phyloP scores from a whole-genome alignment of 306 rosid genomes.

The cucumber (Cucumis sativus) region Cucumber_9930_V3 NC_026659.2:478001-478500 shows the following conservation, averaged over 20 bases:
- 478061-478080: slow-evolving; percentile 23
- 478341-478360: background rate
- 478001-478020: slow-evolving; percentile 1
- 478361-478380: background rate
- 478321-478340: background rate
- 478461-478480: background rate
- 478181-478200: background rate
- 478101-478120: slow-evolving; percentile 18
- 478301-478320: slow-evolving; percentile 75
- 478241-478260: slow-evolving; percentile 43
- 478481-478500: background rate
- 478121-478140: background rate
- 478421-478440: background rate
- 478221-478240: slow-evolving; percentile 33
- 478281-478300: slow-evolving; percentile 87
- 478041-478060: slow-evolving; percentile 24
- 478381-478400: background rate
- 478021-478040: slow-evolving; percentile 55
- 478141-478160: background rate
- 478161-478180: background rate
- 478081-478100: background rate
- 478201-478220: slow-evolving; percentile 27
- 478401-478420: background rate
- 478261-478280: slow-evolving; percentile 51
- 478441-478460: background rate